These are phyloP conservation scores for Blastobotrys persicus DNA, from an alignment of 1,139 yeast genomes.

Conservation along the genomic window DNA sequence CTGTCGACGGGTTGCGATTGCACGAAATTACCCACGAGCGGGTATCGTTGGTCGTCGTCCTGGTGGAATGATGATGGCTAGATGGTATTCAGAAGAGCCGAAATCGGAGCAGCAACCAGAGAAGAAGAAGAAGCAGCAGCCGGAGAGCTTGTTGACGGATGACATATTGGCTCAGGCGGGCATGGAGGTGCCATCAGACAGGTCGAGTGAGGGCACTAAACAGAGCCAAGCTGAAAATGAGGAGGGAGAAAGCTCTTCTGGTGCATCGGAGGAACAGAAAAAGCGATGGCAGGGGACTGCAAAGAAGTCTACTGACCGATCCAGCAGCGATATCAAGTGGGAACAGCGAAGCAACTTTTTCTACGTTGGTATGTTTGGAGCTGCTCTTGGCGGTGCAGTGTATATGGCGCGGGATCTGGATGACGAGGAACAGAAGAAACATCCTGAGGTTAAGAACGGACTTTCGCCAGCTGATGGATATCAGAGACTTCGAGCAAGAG, in stretches of 20 bases:
- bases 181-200: conserved; percentile 45
- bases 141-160: conserved; percentile 67
- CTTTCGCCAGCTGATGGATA: conserved; percentile 53
- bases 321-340: conserved; percentile 65
- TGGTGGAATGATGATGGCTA: background rate
- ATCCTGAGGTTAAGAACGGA: conserved; percentile 60
- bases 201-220: conserved; percentile 20
- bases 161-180: conserved; percentile 84
- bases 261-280: conserved; percentile 29
- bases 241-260: conserved; percentile 23
- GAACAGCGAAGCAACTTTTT: conserved; percentile 38
- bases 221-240: conserved; percentile 18
- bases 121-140: conserved; percentile 33
- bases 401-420: conserved; percentile 90
- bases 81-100: background rate
- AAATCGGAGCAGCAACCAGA: conserved; percentile 18
- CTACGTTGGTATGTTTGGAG: conserved; percentile 51
- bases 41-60: background rate
- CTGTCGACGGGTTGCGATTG: background rate
- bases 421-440: conserved; percentile 55
- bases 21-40: background rate
- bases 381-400: conserved; percentile 61
- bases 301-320: conserved; percentile 47
- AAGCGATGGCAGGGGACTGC: conserved; percentile 40
- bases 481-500: conserved; percentile 64